Percentiles rank a stretch among this genome's conserved stretches.
phyloP scores from a whole-genome alignment of 2,329 filamentous ascomycete species.

The Colletotrichum neosansevieriae region DNA sequence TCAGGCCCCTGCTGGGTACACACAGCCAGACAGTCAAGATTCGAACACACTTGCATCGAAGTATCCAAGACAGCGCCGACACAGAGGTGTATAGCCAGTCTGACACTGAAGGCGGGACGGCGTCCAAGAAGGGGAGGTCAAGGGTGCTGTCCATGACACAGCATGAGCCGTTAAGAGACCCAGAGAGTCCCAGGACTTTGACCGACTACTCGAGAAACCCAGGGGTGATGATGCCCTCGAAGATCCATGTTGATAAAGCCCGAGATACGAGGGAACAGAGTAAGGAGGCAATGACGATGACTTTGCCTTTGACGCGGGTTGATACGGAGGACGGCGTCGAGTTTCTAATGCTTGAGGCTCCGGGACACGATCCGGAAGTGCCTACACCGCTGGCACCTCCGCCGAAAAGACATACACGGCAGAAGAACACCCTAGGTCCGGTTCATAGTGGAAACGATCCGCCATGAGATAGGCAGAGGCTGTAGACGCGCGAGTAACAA shows the following conservation, averaged over 20 bases:
- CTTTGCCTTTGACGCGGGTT: constrained; percentile 5
- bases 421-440: not conserved
- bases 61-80: constrained; percentile 4
- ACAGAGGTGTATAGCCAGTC: constrained; percentile 8
- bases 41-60: not conserved
- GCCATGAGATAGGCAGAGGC: not conserved
- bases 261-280: not conserved
- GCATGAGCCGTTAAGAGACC: not conserved
- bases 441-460: not conserved
- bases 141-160: not conserved
- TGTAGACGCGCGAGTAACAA: too few species aligned
- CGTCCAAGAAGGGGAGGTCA: not conserved
- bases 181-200: not conserved
- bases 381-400: constrained; percentile 29
- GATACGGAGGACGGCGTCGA: constrained; percentile 34
- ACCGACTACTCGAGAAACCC: not conserved
- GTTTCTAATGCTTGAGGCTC: not conserved
- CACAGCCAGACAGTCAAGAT: not conserved
- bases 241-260: not conserved
- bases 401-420: constrained; percentile 10
- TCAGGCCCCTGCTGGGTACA: constrained; percentile 47
- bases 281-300: not conserved
- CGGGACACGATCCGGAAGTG: not conserved
- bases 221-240: not conserved
- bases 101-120: not conserved